phyloP scores from a whole-genome alignment of 371 early-diverging fungal genomes.

The Lichtheimia ramosa region DNA sequence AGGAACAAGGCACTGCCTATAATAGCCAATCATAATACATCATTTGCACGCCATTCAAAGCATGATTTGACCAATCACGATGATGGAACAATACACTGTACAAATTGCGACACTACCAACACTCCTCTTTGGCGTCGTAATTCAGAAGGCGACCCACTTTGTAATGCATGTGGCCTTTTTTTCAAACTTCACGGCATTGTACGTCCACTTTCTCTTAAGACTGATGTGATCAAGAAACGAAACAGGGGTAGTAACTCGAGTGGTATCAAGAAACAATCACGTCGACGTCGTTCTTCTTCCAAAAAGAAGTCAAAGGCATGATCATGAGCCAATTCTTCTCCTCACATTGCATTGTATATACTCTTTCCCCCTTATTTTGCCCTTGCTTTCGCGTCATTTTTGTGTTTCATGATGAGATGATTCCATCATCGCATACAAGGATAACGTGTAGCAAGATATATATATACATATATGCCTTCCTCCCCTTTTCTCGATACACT shows the following conservation, averaged over 20 bases:
- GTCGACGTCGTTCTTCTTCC: background rate
- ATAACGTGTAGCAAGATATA: too few relatives aligned
- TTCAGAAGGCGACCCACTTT: conserved; percentile 59
- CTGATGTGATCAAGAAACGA: conserved; percentile 79
- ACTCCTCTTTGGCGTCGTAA: conserved; percentile 96
- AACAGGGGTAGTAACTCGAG: conserved; percentile 25
- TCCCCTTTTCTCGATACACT: too few relatives aligned
- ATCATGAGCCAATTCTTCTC: background rate
- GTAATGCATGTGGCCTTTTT: conserved; percentile 64
- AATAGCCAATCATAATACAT: conserved; percentile 3
- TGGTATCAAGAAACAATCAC: too few relatives aligned
- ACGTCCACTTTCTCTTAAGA: conserved; percentile 74
- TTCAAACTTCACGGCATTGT: conserved; percentile 82
- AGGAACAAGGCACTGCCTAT: background rate
- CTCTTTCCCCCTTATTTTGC: too few relatives aligned
- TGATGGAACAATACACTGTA: conserved; percentile 47
- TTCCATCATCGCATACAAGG: too few relatives aligned
- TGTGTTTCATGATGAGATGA: too few relatives aligned
- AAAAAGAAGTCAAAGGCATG: conserved; percentile 9
- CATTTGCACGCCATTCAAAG: background rate
- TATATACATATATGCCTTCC: too few relatives aligned
- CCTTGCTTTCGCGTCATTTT: too few relatives aligned
- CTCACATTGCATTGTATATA: background rate
- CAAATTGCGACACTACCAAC: conserved; percentile 84
- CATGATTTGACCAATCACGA: conserved; percentile 5